Evolutionary conservation across 768 basidiomycete species (phyloP).

Genomic region (Pholiota molesta): DNA sequence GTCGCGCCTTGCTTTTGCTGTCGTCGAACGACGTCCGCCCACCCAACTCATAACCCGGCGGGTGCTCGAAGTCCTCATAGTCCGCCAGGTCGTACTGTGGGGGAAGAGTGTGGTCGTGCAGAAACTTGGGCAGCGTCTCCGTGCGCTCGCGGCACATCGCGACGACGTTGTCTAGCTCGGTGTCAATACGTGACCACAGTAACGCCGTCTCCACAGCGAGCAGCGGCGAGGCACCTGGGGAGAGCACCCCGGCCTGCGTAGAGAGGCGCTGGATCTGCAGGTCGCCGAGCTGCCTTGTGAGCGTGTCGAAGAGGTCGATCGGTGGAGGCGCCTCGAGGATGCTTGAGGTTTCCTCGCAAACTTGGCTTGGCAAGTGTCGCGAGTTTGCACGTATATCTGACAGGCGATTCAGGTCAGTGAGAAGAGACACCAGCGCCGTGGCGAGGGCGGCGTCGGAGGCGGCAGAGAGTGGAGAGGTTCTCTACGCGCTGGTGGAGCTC

Average conservation of each 20-base stretch:
- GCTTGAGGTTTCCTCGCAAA: constrained; percentile 16
- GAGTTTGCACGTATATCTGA: constrained; percentile 43
- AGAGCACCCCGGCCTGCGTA: constrained; percentile 37
- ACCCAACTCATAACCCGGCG: constrained; percentile 58
- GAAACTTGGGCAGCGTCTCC: constrained; percentile 34
- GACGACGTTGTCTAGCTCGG: constrained; percentile 70
- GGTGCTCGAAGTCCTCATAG: constrained; percentile 52
- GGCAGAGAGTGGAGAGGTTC: constrained; percentile 42
- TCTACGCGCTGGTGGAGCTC: constrained; percentile 65
- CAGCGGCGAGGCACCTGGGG: constrained; percentile 45
- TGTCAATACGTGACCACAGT: constrained; percentile 76
- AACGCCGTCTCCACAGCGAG: constrained; percentile 61
- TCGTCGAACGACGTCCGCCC: constrained; percentile 41
- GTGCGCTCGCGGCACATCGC: constrained; percentile 67
- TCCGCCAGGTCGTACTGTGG: constrained; percentile 57
- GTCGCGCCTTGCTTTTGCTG: constrained; percentile 30
- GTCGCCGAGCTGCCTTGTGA: constrained; percentile 70
- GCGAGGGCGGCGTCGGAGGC: constrained; percentile 64
- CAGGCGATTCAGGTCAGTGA: constrained; percentile 69
- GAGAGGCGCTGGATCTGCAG: constrained; percentile 61
- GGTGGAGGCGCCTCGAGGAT: constrained; percentile 29
- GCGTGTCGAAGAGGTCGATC: constrained; percentile 55
- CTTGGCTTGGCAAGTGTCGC: constrained; percentile 16
- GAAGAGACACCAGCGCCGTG: constrained; percentile 66
- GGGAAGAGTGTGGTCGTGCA: constrained; percentile 39